These are phyloP conservation scores for Aspergillus glaucus DNA, from an alignment of 2,329 filamentous ascomycete genomes.

Conservation along the genomic window DNA sequence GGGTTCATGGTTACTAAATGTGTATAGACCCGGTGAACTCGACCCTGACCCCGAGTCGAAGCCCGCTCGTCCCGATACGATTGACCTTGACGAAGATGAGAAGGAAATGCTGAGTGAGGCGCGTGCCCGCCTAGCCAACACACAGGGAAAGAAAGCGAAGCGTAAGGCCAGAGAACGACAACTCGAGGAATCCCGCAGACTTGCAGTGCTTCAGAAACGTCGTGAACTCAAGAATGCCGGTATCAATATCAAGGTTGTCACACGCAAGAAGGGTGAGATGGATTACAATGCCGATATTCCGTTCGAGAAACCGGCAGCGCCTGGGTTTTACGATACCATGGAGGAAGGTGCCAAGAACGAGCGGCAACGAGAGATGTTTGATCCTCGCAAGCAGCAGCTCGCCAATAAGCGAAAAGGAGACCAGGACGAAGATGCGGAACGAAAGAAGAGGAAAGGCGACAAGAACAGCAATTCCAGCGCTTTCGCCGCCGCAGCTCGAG, in stretches of 20 bases:
- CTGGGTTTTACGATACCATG: constrained; percentile 87
- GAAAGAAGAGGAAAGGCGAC: constrained; percentile 82
- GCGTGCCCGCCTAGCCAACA: constrained; percentile 90
- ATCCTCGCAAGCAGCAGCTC: constrained; percentile 85
- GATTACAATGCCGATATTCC: constrained; percentile 99
- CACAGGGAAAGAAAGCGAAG: constrained; percentile 98
- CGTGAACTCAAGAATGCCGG: constrained; percentile 95
- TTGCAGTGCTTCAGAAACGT: constrained; percentile 89
- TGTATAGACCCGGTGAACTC: constrained; percentile 70
- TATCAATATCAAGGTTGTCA: constrained; percentile 94
- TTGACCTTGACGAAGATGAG: constrained; percentile 97
- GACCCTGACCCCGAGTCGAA: constrained; percentile 98
- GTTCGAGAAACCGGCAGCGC: constrained; percentile 83
- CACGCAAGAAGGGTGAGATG: constrained; percentile 92
- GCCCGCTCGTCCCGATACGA: constrained; percentile 89
- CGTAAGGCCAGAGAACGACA: constrained; percentile 92
- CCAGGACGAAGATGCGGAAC: constrained; percentile 69
- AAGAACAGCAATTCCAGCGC: constrained; percentile 73
- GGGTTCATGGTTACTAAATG: constrained; percentile 6
- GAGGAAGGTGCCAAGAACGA: constrained; percentile 81
- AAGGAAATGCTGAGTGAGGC: constrained; percentile 99
- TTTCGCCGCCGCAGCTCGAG: constrained; percentile 81
- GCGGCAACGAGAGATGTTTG: constrained; percentile 73
- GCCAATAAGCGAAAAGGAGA: constrained; percentile 92
- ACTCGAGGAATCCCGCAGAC: constrained; percentile 83